phyloP scores from a whole-genome alignment of 108 stramenopile species.

The Pseudonitzschia multiseries region DNA sequence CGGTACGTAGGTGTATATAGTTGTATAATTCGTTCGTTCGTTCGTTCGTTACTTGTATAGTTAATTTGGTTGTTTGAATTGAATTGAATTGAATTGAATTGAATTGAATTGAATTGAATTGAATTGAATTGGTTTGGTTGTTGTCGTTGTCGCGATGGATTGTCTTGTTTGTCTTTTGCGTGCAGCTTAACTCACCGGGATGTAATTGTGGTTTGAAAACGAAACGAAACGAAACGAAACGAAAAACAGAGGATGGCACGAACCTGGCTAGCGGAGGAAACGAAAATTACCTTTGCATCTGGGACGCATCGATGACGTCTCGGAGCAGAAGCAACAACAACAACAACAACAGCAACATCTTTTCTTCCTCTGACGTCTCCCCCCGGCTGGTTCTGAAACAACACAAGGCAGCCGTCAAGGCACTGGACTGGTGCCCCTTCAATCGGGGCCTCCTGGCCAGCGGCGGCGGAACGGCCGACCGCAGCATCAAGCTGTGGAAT shows the following conservation, averaged over 20 bases:
- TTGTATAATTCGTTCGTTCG: neutral
- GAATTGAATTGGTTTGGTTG: too few relatives aligned
- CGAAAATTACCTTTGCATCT: constrained; percentile 96
- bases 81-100: too few relatives aligned
- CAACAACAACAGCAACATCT: too few relatives aligned
- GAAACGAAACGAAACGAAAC: too few relatives aligned
- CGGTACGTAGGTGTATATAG: constrained; percentile 9
- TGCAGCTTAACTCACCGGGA: too few relatives aligned
- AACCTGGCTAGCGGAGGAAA: constrained; percentile 97
- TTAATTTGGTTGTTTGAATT: too few relatives aligned
- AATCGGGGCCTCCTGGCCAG: constrained; percentile 95
- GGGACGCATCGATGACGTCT: constrained; percentile 88
- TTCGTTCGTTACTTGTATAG: too few relatives aligned
- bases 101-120: too few relatives aligned
- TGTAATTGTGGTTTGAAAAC: neutral
- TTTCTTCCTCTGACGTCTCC: constrained; percentile 67
- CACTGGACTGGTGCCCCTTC: constrained; percentile 98
- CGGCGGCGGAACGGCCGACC: constrained; percentile 98
- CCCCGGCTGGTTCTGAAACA: constrained; percentile 82
- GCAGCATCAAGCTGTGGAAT: constrained; percentile 99
- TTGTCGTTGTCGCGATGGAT: neutral
- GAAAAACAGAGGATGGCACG: constrained; percentile 85
- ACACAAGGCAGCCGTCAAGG: constrained; percentile 98
- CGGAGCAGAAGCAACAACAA: constrained; percentile 27
- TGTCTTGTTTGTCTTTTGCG: neutral